These are phyloP conservation scores for Termitomyces titanicus DNA, from an alignment of 768 basidiomycete species.

Conservation along the genomic window DNA sequence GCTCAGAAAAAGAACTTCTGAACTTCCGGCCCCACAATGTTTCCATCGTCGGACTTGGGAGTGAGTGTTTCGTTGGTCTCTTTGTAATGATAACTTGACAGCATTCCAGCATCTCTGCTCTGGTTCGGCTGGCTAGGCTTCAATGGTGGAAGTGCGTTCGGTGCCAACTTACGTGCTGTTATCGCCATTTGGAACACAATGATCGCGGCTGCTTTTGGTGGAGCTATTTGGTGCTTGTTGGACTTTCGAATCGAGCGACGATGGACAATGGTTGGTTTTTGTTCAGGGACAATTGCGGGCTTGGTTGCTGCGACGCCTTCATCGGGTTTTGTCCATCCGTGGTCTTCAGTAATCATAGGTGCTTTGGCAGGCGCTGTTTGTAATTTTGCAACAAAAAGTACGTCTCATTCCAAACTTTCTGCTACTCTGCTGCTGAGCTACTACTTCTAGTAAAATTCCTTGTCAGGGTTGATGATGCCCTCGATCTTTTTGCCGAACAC, in stretches of 20 bases:
- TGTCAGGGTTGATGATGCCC: conserved; percentile 77
- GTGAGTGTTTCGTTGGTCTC: conserved; percentile 23
- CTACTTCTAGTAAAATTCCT: conserved; percentile 56
- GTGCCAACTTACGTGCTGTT: conserved; percentile 83
- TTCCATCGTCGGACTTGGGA: conserved; percentile 77
- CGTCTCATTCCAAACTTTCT: conserved; percentile 19
- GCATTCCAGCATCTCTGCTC: conserved; percentile 55
- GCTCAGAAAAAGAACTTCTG: conserved; percentile 65
- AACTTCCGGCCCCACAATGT: conserved; percentile 91
- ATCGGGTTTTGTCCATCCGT: conserved; percentile 75
- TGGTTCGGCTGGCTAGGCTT: conserved; percentile 92
- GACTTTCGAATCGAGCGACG: conserved; percentile 80
- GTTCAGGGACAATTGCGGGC: conserved; percentile 88
- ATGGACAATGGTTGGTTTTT: conserved; percentile 90
- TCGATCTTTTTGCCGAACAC: conserved; percentile 92
- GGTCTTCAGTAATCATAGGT: conserved; percentile 76
- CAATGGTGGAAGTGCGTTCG: conserved; percentile 87
- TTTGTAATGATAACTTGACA: not conserved
- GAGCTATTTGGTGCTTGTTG: conserved; percentile 77
- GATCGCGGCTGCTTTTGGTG: conserved; percentile 78
- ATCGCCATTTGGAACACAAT: conserved; percentile 89
- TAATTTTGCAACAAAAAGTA: conserved; percentile 84
- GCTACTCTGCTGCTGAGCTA: not conserved
- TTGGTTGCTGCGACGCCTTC: conserved; percentile 88
- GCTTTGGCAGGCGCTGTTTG: conserved; percentile 65